Conservation (phyloP, 129 eudicot genomes). For the Centaurea solstitialis region DNA sequence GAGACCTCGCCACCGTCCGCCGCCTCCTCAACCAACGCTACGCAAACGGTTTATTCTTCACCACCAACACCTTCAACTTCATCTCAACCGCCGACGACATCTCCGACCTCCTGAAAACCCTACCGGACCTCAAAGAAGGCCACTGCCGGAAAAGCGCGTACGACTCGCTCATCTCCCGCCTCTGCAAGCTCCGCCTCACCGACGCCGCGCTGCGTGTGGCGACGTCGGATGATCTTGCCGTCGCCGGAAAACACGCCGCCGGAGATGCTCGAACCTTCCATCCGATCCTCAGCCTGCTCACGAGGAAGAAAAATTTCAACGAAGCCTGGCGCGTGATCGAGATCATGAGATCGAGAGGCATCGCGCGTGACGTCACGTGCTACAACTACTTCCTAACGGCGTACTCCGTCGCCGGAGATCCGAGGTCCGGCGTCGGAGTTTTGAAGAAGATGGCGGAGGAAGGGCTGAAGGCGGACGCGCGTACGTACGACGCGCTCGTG, state of each 20-base stretch:
- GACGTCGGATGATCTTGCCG: constrained; percentile 35
- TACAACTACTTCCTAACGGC: constrained; percentile 53
- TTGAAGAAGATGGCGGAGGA: constrained; percentile 48
- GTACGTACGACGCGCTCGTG: constrained; percentile 77
- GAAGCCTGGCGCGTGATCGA: constrained; percentile 48
- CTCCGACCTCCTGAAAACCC: constrained; percentile 33
- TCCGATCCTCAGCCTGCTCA: constrained; percentile 47
- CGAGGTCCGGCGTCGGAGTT: constrained; percentile 36
- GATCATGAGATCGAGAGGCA: constrained; percentile 34
- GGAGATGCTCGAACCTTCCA: constrained; percentile 48
- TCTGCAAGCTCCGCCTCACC: constrained; percentile 37
- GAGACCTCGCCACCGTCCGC: constrained; percentile 48
- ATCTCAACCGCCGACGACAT: constrained; percentile 55
- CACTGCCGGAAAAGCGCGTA: constrained; percentile 43
- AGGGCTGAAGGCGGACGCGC: constrained; percentile 49
- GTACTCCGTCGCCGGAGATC: constrained; percentile 42
- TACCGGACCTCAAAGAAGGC: constrained; percentile 39
- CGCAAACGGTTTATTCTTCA: constrained; percentile 47
- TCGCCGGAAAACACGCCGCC: constrained; percentile 17
- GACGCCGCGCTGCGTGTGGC: constrained; percentile 57
- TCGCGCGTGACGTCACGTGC: constrained; percentile 41
- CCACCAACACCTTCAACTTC: constrained; percentile 68
- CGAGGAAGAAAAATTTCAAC: constrained; percentile 34
- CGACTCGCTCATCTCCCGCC: constrained; percentile 47
- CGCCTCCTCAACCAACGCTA: constrained; percentile 53